Percentiles rank a stretch among this genome's conserved stretches.
phyloP scores from a whole-genome alignment of 768 basidiomycete genomes.

The Boletus rubroflammeus region DNA sequence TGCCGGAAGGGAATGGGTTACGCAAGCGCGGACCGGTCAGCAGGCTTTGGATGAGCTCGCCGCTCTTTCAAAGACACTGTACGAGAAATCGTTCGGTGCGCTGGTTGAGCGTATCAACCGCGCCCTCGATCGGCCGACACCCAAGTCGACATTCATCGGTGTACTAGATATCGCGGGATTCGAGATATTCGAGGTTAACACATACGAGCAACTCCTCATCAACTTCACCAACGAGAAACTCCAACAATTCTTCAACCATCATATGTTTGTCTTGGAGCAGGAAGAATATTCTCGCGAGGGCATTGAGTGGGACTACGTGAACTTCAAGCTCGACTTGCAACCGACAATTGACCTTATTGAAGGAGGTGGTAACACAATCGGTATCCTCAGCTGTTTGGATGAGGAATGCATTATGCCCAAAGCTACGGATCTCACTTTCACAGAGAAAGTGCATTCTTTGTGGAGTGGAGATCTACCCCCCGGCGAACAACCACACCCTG shows the following conservation, averaged over 20 bases:
- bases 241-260: conserved; percentile 98
- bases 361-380: conserved; percentile 64
- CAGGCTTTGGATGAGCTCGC: conserved; percentile 93
- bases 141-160: conserved; percentile 92
- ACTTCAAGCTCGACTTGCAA: conserved; percentile 95
- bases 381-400: conserved; percentile 89
- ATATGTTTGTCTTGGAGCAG: conserved; percentile 99
- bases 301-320: conserved; percentile 97
- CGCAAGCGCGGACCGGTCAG: conserved; percentile 84
- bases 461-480: conserved; percentile 52
- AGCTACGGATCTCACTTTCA: conserved; percentile 92
- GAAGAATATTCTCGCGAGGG: conserved; percentile 96
- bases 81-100: conserved; percentile 93
- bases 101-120: conserved; percentile 94
- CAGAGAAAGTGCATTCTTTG: conserved; percentile 80
- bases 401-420: conserved; percentile 99
- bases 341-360: conserved; percentile 99
- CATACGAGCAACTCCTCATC: conserved; percentile 96
- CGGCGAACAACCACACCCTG: conserved; percentile 58
- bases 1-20: conserved; percentile 96
- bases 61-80: conserved; percentile 89
- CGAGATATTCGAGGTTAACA: conserved; percentile 93
- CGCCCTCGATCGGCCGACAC: conserved; percentile 88
- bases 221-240: conserved; percentile 99
- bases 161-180: conserved; percentile 99